phyloP scores from a whole-genome alignment of 371 early-diverging fungal species.

The Mortierella sp. region DNA sequence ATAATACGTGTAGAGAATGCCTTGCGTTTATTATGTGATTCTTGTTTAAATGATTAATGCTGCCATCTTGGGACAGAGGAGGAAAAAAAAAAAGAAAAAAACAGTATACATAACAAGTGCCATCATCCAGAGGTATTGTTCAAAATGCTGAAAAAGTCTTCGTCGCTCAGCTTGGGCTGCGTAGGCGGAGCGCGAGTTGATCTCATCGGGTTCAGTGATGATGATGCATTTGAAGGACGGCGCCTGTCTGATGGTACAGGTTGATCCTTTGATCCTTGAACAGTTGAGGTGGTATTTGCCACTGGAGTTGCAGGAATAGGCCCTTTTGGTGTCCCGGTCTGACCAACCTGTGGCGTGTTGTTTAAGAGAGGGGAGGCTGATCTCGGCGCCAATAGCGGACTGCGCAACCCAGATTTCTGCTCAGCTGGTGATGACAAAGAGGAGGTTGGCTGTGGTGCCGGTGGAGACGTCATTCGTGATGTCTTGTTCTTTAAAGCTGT shows the following conservation, averaged over 20 bases:
- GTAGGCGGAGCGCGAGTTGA: neutral
- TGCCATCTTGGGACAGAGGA: neutral
- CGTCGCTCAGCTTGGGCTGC: slow-evolving; percentile 29
- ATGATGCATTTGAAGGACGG: slow-evolving; percentile 7
- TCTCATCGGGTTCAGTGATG: slow-evolving; percentile 7
- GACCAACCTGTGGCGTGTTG: neutral
- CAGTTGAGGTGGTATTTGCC: neutral
- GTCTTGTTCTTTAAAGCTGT: neutral
- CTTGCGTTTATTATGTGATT: neutral
- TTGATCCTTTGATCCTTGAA: neutral
- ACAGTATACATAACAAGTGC: neutral
- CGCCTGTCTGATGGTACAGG: neutral
- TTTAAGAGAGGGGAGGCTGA: neutral
- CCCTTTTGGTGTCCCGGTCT: neutral
- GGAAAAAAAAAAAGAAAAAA: too few relatives aligned
- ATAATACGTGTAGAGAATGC: neutral
- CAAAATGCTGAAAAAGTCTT: slow-evolving; percentile 51
- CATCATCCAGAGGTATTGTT: slow-evolving; percentile 6
- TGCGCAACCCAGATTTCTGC: neutral
- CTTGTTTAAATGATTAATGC: too few relatives aligned
- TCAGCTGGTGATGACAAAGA: neutral
- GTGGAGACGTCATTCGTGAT: neutral
- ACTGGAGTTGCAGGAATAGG: neutral
- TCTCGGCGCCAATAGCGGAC: neutral
- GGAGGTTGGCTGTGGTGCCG: neutral